These are phyloP conservation scores for Eutrema heterophyllum DNA, from an alignment of 345 rosid species.

Conservation along the genomic window DNA sequence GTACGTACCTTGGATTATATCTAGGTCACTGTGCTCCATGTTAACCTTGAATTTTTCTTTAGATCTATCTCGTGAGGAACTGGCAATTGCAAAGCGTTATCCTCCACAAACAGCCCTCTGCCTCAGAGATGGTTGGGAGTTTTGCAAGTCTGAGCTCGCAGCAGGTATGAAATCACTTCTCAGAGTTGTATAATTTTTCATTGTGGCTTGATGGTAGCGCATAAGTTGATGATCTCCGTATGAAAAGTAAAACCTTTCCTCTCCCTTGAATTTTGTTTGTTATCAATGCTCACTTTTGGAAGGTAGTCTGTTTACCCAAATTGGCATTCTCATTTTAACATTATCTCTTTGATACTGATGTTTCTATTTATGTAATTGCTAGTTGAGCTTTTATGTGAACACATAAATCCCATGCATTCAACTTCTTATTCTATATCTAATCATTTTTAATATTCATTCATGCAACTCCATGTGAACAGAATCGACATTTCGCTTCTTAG, in stretches of 20 bases:
- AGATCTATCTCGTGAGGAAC: constrained; percentile 91
- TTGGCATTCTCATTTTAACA: neutral
- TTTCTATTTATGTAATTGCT: neutral
- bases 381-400: neutral
- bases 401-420: neutral
- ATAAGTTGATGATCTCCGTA: neutral
- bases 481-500: constrained; percentile 66
- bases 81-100: constrained; percentile 78
- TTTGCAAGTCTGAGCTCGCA: constrained; percentile 80
- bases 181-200: constrained; percentile 9
- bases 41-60: constrained; percentile 23
- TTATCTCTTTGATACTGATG: neutral
- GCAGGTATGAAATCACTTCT: constrained; percentile 51
- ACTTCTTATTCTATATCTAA: neutral
- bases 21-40: neutral
- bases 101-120: constrained; percentile 81
- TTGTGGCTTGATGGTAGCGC: constrained; percentile 8
- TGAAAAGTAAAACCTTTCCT: neutral
- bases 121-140: constrained; percentile 96
- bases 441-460: neutral
- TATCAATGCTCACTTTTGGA: neutral
- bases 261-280: constrained; percentile 3
- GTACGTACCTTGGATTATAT: neutral
- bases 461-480: constrained; percentile 46
- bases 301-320: neutral